Evolutionary conservation across 768 basidiomycete species (phyloP), one percentile per base, ranked within the genome.

Genomic region (Sporobolomyces phaffii): DNA sequence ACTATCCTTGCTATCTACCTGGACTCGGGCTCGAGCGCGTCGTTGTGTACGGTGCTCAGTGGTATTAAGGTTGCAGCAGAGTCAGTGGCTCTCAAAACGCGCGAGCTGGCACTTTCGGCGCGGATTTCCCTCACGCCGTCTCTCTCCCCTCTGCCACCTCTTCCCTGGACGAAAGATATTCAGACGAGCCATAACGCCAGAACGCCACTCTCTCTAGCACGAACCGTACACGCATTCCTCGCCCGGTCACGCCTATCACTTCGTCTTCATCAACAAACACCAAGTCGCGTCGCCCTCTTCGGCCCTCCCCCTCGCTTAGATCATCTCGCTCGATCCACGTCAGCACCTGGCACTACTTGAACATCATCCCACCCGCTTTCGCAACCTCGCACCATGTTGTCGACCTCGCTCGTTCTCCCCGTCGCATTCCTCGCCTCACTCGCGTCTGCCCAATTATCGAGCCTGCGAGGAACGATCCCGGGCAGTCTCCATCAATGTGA

Each of bases 401-500:
- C 53, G n/a, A 29, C 34, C 11, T 45, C 56, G 2, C 2, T 40
- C 22, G 20, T 48, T 29, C 26, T 63, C 34, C 53, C 53, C 26
- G 0, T 57, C 53, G 53, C 53, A 2, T n/a, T 48, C 45, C 43
- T 38, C 52, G 52, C 62, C 14, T 54, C 62, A 9, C 45, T 47
- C 24, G 62, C 38, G 1, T 40, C 54, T n/a, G 62, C 62, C 6
- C 52, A 63, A 38, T 53, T 63, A 24, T 1, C 24, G 3, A 45
- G 53, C 15, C 34, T 63, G 1, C 52, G 62, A 34, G 62, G n/a
- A 14, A 63, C 62, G 5, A 56, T 63, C 26, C 62, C 62, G 1
- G 62, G 62, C 45, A 28, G 33, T 22, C 36, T 63, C 3, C 53
- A 56, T 28, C 64, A 72, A 36, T 72, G 71, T 50, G 66, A 72